Percentiles rank a stretch among this genome's conserved stretches.
Conservation (phyloP, 805 yeast genomes). For the Candida coquimbonensis region DNA sequence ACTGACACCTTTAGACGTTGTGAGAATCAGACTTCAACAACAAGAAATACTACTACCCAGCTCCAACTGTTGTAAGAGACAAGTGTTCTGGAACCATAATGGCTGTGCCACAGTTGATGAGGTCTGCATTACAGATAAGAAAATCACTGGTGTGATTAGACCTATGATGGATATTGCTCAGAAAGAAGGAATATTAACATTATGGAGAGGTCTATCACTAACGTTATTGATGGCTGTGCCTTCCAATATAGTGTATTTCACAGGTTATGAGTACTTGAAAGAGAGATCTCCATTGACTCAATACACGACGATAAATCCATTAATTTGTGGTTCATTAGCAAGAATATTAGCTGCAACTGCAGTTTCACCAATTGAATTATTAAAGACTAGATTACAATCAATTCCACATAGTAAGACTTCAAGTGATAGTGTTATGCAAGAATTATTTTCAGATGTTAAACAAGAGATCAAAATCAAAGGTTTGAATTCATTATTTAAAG, state of each 20-base stretch:
- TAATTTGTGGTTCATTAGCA: constrained; percentile 81
- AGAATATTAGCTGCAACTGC: constrained; percentile 76
- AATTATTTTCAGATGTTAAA: constrained; percentile 47
- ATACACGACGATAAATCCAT: constrained; percentile 50
- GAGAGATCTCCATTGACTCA: constrained; percentile 57
- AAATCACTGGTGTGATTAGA: constrained; percentile 62
- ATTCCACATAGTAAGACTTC: constrained; percentile 44
- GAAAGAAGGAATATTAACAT: constrained; percentile 67
- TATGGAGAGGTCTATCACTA: constrained; percentile 86
- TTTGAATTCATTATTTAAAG: constrained; percentile 62
- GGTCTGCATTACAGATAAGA: constrained; percentile 26
- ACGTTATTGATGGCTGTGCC: constrained; percentile 88
- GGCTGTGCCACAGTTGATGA: constrained; percentile 21
- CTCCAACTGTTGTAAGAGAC: constrained; percentile 30
- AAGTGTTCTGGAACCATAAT: constrained; percentile 26
- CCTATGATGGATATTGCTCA: constrained; percentile 61
- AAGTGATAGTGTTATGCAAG: constrained; percentile 27
- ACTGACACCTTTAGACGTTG: constrained; percentile 78
- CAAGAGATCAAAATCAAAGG: constrained; percentile 53
- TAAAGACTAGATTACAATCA: constrained; percentile 88
- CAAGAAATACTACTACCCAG: constrained; percentile 54
- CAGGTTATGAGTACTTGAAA: constrained; percentile 83
- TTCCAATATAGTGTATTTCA: constrained; percentile 86
- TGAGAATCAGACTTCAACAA: constrained; percentile 69
- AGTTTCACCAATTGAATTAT: constrained; percentile 80